These are phyloP conservation scores for Moricandia arvensis DNA, from an alignment of 345 rosid genomes.

Conservation along the genomic window DNA sequence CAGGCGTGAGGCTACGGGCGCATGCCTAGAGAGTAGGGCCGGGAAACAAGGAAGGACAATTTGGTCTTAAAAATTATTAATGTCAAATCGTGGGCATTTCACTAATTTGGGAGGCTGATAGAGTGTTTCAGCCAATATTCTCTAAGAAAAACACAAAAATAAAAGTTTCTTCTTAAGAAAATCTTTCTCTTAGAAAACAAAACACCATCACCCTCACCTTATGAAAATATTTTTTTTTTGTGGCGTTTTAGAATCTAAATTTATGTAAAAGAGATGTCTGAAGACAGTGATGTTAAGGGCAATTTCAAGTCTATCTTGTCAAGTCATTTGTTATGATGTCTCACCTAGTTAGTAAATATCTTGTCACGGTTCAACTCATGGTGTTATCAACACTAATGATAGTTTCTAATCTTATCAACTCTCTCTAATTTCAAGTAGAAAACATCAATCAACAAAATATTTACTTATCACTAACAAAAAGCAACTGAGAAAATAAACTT, in stretches of 20 bases:
- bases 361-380: neutral
- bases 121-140: too few species aligned
- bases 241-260: neutral
- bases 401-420: too few species aligned
- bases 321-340: conserved; percentile 18
- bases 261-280: neutral
- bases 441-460: too few species aligned
- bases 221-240: neutral
- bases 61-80: too few species aligned
- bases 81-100: too few species aligned
- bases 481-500: too few species aligned
- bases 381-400: neutral
- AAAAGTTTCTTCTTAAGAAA: conserved; percentile 24
- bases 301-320: conserved; percentile 33
- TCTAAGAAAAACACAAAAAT: neutral
- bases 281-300: conserved; percentile 21
- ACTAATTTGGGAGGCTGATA: too few species aligned
- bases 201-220: neutral
- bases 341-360: conserved; percentile 11
- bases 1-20: too few species aligned
- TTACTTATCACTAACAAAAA: too few species aligned
- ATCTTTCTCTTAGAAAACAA: conserved; percentile 8
- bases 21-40: too few species aligned
- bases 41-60: too few species aligned
- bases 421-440: too few species aligned